Evolutionary conservation across 768 basidiomycete genomes (phyloP), one percentile per base, ranked within the genome.

Genomic region (Amylocystis lapponica): DNA sequence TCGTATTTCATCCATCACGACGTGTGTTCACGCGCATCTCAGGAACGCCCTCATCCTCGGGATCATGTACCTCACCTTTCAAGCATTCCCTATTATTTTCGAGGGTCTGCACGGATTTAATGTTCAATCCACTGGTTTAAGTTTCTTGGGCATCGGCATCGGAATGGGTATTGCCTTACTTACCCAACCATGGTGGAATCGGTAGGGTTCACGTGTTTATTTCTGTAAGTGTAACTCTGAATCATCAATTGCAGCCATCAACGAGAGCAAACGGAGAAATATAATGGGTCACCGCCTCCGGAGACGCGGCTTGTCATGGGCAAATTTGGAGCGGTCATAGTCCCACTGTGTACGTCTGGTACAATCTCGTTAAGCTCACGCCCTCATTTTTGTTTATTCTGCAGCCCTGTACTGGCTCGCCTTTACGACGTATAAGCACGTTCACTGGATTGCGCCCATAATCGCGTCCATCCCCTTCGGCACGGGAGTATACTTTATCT

Each of bases 271-370:
- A 61, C 69, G 6, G 49, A 51, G 12, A 63, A 63, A 36, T 55
- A 74, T 48, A 63, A 64, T 14, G 75, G 72, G 3, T 54, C 62
- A 31, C 70, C 81, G 0, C 82, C 84, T 1, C 81, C 84, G 1
- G 86, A 90, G 61, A 66, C 70, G 9, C 70, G 77, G 8, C 74
- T 89, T 3, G 54, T 78, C 39, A 79, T 82, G 69, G 85, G 80
- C 5, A 71, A 83, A 62, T 62, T 75, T 3, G 87, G 85, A n/a
- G 85, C 69, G 2, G 58, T 87, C 16, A 67, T 81, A 10, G 76
- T 78, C 7, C 82, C 86, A 4, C 12, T n/a, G n/a, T n/a, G n/a
- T n/a, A n/a, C n/a, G n/a, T n/a, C 45, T 10, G 49, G 49, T 47
- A 3, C 1, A 38, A 27, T 1, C 25, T 2, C 27, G 16, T 22